These are phyloP conservation scores for Roridomyces roridus DNA, from an alignment of 768 basidiomycete species.

Conservation along the genomic window DNA sequence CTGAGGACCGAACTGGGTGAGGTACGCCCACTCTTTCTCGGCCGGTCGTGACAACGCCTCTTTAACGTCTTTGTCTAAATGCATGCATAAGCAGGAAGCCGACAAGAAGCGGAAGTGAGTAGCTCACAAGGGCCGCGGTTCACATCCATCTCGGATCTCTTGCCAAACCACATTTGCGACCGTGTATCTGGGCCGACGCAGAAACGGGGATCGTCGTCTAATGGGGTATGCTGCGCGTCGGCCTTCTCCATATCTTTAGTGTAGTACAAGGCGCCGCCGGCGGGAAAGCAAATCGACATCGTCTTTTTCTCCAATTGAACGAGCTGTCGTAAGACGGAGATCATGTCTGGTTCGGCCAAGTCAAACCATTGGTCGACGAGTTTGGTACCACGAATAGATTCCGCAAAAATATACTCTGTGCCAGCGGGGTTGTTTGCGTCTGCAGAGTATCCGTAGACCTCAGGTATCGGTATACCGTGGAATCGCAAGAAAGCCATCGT, in stretches of 20 bases:
- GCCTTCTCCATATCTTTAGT: conserved; percentile 49
- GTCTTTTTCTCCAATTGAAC: conserved; percentile 51
- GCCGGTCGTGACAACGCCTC: conserved; percentile 48
- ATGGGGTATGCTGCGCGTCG: conserved; percentile 39
- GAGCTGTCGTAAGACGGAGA: conserved; percentile 51
- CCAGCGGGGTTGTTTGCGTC: conserved; percentile 43
- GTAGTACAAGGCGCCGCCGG: conserved; percentile 59
- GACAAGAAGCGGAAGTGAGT: conserved; percentile 37
- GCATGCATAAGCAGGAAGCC: conserved; percentile 35
- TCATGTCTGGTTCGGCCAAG: conserved; percentile 43
- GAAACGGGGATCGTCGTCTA: conserved; percentile 49
- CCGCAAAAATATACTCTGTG: conserved; percentile 54
- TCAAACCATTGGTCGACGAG: conserved; percentile 48
- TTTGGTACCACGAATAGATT: conserved; percentile 46
- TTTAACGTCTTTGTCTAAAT: conserved; percentile 50
- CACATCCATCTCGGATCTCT: conserved; percentile 54
- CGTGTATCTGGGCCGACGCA: conserved; percentile 53
- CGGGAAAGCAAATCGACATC: conserved; percentile 55
- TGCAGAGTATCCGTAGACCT: conserved; percentile 51
- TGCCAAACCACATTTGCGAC: conserved; percentile 53
- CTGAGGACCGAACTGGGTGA: conserved; percentile 54
- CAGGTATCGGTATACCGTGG: conserved; percentile 45
- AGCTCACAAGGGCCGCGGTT: conserved; percentile 58
- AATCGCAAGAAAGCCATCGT: conserved; percentile 49
- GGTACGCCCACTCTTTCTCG: conserved; percentile 55